Base-by-base conservation (phyloP, 78 protist species). In the Thecamonas trahens region DNA sequence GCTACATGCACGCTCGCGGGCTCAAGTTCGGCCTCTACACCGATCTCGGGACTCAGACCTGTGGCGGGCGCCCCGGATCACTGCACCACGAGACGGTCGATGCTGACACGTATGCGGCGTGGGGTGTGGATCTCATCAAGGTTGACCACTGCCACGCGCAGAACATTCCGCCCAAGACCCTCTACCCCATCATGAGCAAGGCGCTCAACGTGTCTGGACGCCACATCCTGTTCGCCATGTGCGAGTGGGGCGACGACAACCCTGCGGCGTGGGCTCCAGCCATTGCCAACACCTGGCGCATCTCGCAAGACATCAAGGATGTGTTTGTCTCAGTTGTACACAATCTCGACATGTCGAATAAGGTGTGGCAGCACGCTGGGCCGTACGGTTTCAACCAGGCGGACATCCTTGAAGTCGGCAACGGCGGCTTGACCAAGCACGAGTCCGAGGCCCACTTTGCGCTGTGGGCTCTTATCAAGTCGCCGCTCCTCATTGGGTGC, bases 1-100 rank as follows among this genome's bases (percentile, higher is more conserved):
- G 80, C 49, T 90, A 84, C 71, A 9, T 59, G 31, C 89, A 91
- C 55, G 20, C 82, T 8, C 29, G 67, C 22, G 93, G 93, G 11
- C 74, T 91, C 15, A 35, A 45, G 77, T 54, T 91, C 31, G 95
- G 95, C 13, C 52, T 89, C 42, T 91, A 91, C 70, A 70, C 85
- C 1, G 83, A 72, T 65, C 90, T 85, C 3, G 95, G 95, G n/a
- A 59, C 32, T 22, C 29, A 70, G 47, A 91, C 95, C 18, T 91
- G 95, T 54, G 70, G 49, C 35, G 84, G 80, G 18, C 29, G 85
- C 29, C 86, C 85, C 31, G 92, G 86, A 11, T 38, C 64, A 29
- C 52, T 52, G n/a, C 80, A 76, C n/a, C 52, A 83, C 28, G 83
- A 80, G 22, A 22, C 1, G 2, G 26, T 53, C 17, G 92, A 87